Percentiles rank a stretch among this genome's conserved stretches.
These are phyloP conservation scores for Bryum argenteum DNA, from an alignment of 225 moss, liverwort and hornwort species.

Conservation along the genomic window DNA sequence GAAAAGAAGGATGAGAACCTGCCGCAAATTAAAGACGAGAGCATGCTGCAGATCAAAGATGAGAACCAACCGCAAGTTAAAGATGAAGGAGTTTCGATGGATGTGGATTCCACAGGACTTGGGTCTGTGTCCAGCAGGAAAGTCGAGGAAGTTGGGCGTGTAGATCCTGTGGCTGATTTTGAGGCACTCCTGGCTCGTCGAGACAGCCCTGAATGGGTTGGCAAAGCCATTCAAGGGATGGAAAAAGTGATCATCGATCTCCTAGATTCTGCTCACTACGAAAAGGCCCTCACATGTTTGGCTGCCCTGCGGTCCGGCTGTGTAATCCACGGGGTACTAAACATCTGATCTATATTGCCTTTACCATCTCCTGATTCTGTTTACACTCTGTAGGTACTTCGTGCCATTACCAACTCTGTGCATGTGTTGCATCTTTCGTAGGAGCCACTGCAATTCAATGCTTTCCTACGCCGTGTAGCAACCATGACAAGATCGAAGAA, in stretches of 20 bases:
- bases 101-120: conserved; percentile 54
- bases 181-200: conserved; percentile 85
- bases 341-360: not conserved
- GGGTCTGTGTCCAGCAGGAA: conserved; percentile 74
- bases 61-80: no score
- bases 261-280: conserved; percentile 79
- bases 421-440: conserved; percentile 22
- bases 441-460: conserved; percentile 86
- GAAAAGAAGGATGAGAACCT: conserved; percentile 53
- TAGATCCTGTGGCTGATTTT: conserved; percentile 87
- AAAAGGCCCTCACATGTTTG: conserved; percentile 82
- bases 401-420: not conserved
- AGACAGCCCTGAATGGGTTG: conserved; percentile 82
- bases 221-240: conserved; percentile 81
- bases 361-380: conserved; percentile 6
- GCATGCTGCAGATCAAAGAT: not conserved
- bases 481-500: conserved; percentile 66
- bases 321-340: conserved; percentile 77
- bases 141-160: conserved; percentile 75
- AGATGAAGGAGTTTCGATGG: conserved; percentile 37
- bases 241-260: conserved; percentile 83
- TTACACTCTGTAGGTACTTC: not conserved
- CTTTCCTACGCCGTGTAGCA: conserved; percentile 67
- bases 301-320: conserved; percentile 76
- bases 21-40: conserved; percentile 55